Evolutionary conservation across 495 filamentous ascomycete genomes (phyloP), one percentile per base, ranked within the genome.

Genomic region (Saxophila tyrrhenica): DNA sequence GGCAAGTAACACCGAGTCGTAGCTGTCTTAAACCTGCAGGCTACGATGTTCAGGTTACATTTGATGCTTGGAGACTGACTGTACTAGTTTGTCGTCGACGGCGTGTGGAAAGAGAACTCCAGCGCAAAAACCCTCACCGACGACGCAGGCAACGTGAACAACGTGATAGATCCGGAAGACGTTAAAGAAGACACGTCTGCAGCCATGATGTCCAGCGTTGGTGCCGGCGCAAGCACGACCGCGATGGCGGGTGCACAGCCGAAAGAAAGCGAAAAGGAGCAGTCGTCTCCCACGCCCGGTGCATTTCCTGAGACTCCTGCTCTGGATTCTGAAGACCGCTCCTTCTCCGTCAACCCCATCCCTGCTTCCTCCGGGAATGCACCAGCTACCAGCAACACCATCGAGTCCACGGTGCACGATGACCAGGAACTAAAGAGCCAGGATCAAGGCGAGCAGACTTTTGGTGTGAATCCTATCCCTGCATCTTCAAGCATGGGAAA

Each of bases 131-230:
- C 85, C 69, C 88, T 94, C 70, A 76, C 74, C 56, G 92, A 95
- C 75, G 75, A 75, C 44, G 69, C 77, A 48, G 79, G 83, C 56
- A 92, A 89, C 75, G 73, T 86, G 52, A 96, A 96, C 74, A 96
- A 95, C 79, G 75, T 96, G 49, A 75, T 98, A 25, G 75, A 79
- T 13, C 81, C 85, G 16, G 78, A 88, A 54, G 76, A 86, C 59
- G 84, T 95, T 52, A 68, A 73, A 23, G 52, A 52, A 3, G 51
- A 59, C 19, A 54, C 64, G 7, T 53, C 66, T 57, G 58, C 67
- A 51, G 72, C 72, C 65, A 77, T 78, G 56, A 84, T 89, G 70
- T 83, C 82, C 59, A 77, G 78, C 39, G 85, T 82, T 23, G 76
- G 79, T 22, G 84, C 88, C 41, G 71, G 79, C 57, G 83, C 87